Evolutionary conservation across 2,329 filamentous ascomycete genomes (phyloP).

Genomic region (Exutisphaerella laricina): DNA sequence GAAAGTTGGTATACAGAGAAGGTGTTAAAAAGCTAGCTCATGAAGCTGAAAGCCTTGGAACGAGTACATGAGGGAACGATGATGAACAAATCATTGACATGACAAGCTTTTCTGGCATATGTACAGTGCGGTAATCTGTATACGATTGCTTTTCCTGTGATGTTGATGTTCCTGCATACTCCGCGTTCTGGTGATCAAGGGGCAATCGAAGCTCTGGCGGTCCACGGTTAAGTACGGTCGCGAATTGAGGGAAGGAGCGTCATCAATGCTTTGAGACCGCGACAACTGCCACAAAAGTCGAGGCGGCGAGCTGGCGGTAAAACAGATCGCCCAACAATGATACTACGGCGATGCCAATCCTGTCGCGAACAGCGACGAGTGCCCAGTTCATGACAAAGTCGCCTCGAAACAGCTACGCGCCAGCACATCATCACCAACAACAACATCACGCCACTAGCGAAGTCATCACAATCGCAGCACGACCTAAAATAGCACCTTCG

Average conservation of each 20-base stretch:
- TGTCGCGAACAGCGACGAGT: constrained; percentile 9
- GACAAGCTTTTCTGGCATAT: no score
- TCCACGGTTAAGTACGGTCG: neutral
- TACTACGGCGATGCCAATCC: constrained; percentile 8
- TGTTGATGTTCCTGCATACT: no score
- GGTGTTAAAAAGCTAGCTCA: neutral
- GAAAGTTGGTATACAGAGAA: no score
- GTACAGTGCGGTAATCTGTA: no score
- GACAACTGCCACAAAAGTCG: neutral
- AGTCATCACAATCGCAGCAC: neutral
- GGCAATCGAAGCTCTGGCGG: neutral
- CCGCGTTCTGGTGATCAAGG: no score
- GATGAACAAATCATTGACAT: constrained; percentile 1
- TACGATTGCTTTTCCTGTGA: no score
- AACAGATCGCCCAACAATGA: constrained; percentile 14
- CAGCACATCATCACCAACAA: neutral
- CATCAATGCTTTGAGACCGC: neutral
- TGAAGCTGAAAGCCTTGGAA: neutral
- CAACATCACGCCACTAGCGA: no score
- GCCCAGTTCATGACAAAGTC: constrained; percentile 3
- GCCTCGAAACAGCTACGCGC: neutral
- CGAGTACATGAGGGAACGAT: neutral
- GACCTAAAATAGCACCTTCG: neutral
- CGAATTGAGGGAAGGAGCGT: constrained; percentile 1
- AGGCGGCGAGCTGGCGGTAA: neutral